phyloP scores from a whole-genome alignment of 768 basidiomycete species.

The Mycena galopus region DNA sequence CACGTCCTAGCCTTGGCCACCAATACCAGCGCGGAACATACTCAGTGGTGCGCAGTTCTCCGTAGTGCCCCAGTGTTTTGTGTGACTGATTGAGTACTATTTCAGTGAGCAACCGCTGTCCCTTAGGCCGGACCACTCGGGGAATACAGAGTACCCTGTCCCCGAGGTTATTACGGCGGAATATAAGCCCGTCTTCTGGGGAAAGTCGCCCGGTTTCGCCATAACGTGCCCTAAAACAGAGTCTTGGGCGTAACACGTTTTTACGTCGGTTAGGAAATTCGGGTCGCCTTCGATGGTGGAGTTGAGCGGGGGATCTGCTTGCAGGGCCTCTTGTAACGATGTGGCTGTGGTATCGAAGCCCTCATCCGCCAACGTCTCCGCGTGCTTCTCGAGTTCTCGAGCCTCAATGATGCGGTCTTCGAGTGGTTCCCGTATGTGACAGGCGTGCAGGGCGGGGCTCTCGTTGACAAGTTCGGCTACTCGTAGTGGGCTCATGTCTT shows the following conservation, averaged over 20 bases:
- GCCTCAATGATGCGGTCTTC: conserved; percentile 1
- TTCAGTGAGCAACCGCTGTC: not conserved
- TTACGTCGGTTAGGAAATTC: not conserved
- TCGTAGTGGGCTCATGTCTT: not conserved
- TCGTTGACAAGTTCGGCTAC: not conserved
- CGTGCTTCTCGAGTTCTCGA: not conserved
- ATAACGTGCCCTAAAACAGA: not conserved
- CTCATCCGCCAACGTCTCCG: not conserved
- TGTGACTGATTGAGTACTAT: not conserved
- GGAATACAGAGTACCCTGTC: not conserved
- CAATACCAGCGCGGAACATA: not conserved
- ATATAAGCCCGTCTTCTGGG: not conserved
- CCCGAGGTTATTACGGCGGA: not conserved
- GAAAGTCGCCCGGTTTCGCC: not conserved
- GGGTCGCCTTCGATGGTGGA: not conserved
- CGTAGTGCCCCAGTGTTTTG: not conserved
- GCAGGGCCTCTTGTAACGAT: not conserved
- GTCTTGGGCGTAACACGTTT: not conserved
- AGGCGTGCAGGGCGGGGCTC: not conserved
- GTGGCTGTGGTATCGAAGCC: not conserved
- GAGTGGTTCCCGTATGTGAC: not conserved
- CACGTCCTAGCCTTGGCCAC: not conserved
- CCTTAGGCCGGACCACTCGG: not conserved
- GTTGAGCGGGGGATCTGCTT: not conserved
- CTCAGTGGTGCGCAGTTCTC: not conserved